phyloP scores from a whole-genome alignment of 495 filamentous ascomycete species.

The Extremus antarcticus region DNA sequence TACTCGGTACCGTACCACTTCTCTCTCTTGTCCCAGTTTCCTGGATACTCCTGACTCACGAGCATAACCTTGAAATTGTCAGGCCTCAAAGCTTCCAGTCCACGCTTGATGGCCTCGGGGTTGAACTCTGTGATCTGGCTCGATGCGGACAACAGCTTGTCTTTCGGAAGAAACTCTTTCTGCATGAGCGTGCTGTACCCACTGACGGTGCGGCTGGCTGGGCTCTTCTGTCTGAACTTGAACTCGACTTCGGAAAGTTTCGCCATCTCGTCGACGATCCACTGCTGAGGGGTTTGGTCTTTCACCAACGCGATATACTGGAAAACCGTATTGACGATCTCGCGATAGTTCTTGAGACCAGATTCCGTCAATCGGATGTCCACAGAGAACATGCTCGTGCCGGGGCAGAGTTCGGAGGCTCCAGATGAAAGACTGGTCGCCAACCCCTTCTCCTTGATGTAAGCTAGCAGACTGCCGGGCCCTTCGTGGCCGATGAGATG shows the following conservation, averaged over 20 bases:
- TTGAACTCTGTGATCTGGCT: conserved; percentile 69
- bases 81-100: conserved; percentile 61
- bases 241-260: conserved; percentile 86
- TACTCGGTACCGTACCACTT: conserved; percentile 99
- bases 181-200: conserved; percentile 78
- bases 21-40: conserved; percentile 78
- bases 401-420: conserved; percentile 63
- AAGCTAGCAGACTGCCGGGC: conserved; percentile 88
- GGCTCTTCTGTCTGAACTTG: conserved; percentile 84
- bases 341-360: conserved; percentile 71
- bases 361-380: conserved; percentile 77
- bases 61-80: conserved; percentile 83
- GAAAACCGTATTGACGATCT: conserved; percentile 80
- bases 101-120: conserved; percentile 60
- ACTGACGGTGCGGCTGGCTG: conserved; percentile 78
- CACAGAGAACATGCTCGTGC: conserved; percentile 72
- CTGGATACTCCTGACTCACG: conserved; percentile 71
- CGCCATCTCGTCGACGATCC: conserved; percentile 89
- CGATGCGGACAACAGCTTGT: conserved; percentile 72
- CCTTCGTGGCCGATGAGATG: conserved; percentile 96
- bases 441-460: conserved; percentile 94
- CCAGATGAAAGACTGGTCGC: conserved; percentile 79
- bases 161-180: conserved; percentile 65
- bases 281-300: conserved; percentile 70
- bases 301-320: conserved; percentile 86